These are phyloP conservation scores for Beta lomatogona DNA, from an alignment of 179 eudicot species.

Conservation along the genomic window DNA sequence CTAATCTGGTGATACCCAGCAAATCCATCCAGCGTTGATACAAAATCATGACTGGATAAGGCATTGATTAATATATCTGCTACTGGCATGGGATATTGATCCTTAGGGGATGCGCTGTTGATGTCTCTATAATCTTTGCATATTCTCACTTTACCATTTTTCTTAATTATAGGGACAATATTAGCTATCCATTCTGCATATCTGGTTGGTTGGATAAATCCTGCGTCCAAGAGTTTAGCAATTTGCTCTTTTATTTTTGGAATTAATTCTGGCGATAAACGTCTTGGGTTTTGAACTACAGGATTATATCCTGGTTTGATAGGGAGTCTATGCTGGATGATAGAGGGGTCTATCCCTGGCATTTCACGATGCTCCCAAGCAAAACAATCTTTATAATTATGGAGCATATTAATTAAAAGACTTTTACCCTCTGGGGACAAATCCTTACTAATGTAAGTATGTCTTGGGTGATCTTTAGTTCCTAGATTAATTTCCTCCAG, in stretches of 20 bases:
- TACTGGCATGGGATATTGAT: slow-evolving; percentile 2
- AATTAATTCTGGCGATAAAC: neutral
- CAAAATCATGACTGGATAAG: neutral
- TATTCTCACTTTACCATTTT: neutral
- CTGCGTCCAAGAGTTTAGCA: neutral
- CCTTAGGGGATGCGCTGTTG: neutral
- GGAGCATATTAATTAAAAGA: neutral
- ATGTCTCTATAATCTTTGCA: neutral
- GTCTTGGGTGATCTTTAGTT: neutral
- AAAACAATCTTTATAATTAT: neutral
- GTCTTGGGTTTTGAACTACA: neutral
- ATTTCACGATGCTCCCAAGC: neutral
- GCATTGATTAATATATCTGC: neutral
- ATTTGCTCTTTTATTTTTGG: neutral
- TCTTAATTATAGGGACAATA: neutral
- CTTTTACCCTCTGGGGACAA: too few relatives aligned
- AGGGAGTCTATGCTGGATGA: neutral
- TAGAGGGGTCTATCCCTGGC: neutral
- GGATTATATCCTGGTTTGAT: neutral
- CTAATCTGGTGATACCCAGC: too few relatives aligned
- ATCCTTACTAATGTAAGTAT: neutral
- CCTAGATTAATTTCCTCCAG: neutral
- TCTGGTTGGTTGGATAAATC: neutral
- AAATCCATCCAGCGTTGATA: too few relatives aligned
- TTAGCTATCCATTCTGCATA: neutral